Evolutionary conservation across 169 alveolate species (phyloP).

Genomic region (Nephromyces sp.): DNA sequence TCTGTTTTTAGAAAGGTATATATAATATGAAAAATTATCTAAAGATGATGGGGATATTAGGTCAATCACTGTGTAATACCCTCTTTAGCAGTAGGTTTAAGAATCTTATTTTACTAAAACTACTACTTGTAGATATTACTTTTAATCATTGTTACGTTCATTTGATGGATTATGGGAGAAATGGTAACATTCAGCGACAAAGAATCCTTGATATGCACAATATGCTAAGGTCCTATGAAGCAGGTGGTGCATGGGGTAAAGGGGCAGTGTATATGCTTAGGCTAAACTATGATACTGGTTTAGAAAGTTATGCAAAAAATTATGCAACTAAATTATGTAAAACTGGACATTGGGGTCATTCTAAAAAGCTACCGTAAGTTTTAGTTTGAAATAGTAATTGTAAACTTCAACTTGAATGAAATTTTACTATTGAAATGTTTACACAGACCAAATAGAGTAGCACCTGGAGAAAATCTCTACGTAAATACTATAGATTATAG

Average conservation of each 20-base stretch:
- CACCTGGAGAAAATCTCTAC: slow-evolving; percentile 46
- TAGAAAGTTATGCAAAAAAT: slow-evolving; percentile 44
- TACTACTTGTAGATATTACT: neutral
- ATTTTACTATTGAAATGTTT: neutral
- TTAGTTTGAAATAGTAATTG: neutral
- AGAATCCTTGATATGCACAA: slow-evolving; percentile 40
- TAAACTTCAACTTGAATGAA: neutral
- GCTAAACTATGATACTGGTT: slow-evolving; percentile 34
- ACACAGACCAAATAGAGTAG: slow-evolving; percentile 43
- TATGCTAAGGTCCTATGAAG: slow-evolving; percentile 37
- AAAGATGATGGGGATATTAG: too few species aligned
- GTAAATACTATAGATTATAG: slow-evolving; percentile 39
- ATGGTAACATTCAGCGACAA: slow-evolving; percentile 23
- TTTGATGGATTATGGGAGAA: neutral
- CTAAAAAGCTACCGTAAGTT: slow-evolving; percentile 9
- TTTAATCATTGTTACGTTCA: neutral
- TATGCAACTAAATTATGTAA: slow-evolving; percentile 35
- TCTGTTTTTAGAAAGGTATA: too few species aligned
- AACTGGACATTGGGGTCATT: slow-evolving; percentile 23
- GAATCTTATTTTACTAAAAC: too few species aligned
- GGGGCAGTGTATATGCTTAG: slow-evolving; percentile 43
- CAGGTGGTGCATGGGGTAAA: slow-evolving; percentile 16
- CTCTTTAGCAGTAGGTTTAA: too few species aligned
- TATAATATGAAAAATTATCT: too few species aligned
- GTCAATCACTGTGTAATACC: too few species aligned